Percentiles rank a stretch among this genome's conserved stretches.
phyloP scores from a whole-genome alignment of 2,329 filamentous ascomycete genomes.

The Arthrobotrys pseudoclavata region DNA sequence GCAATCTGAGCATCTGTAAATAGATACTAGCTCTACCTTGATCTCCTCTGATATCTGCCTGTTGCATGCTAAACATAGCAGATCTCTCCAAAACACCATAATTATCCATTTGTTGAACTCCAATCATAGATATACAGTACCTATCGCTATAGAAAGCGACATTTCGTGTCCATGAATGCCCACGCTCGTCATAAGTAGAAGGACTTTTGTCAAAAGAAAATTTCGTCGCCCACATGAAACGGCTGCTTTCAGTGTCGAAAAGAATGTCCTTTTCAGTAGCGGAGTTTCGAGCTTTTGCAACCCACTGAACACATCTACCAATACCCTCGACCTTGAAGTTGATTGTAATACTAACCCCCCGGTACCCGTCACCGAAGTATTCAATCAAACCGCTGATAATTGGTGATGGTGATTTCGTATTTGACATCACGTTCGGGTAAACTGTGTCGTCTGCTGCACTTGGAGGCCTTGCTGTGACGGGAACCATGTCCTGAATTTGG shows the following conservation, averaged over 20 bases:
- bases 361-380: slow-evolving; percentile 24
- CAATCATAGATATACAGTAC: slow-evolving; percentile 44
- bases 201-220: slow-evolving; percentile 16
- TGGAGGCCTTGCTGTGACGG: slow-evolving; percentile 7
- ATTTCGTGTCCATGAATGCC: slow-evolving; percentile 27
- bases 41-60: slow-evolving; percentile 40
- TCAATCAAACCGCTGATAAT: slow-evolving; percentile 28
- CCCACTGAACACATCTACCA: slow-evolving; percentile 44
- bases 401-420: neutral
- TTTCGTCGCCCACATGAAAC: slow-evolving; percentile 43
- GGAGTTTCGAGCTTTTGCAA: slow-evolving; percentile 22
- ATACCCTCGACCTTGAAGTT: slow-evolving; percentile 42
- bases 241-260: slow-evolving; percentile 30
- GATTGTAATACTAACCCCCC: slow-evolving; percentile 19
- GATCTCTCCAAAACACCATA: slow-evolving; percentile 43
- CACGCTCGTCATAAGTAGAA: slow-evolving; percentile 26
- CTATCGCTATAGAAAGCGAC: slow-evolving; percentile 43
- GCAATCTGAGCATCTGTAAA: slow-evolving; percentile 40
- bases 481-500: slow-evolving; percentile 23
- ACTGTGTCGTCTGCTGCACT: slow-evolving; percentile 13
- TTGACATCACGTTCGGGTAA: slow-evolving; percentile 36
- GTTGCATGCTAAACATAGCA: slow-evolving; percentile 32
- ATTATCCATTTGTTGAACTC: slow-evolving; percentile 30
- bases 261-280: neutral
- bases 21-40: slow-evolving; percentile 54